These are phyloP conservation scores for Naegleria gruberi DNA, from an alignment of 208 protist genomes.

Conservation along the genomic window DNA sequence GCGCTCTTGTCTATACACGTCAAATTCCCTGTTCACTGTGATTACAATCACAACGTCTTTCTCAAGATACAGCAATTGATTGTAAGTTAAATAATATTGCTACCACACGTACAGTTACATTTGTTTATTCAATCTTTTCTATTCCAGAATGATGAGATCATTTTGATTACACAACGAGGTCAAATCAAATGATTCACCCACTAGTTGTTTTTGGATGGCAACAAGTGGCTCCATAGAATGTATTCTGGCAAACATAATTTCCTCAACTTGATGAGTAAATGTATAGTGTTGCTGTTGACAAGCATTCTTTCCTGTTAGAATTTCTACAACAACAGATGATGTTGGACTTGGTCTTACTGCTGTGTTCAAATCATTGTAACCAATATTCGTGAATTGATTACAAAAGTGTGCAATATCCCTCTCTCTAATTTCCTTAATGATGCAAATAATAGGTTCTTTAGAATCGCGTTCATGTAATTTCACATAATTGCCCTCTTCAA, in stretches of 20 bases:
- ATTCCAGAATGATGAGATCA: background rate
- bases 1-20: no score
- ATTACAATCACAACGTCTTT: no score
- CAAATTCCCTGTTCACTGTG: no score
- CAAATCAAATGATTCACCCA: background rate
- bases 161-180: background rate
- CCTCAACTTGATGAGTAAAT: background rate
- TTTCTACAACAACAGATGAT: background rate
- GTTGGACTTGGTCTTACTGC: background rate
- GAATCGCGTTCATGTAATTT: background rate
- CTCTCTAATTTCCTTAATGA: background rate
- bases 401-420: background rate
- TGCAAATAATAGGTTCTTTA: background rate
- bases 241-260: background rate
- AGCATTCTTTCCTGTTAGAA: background rate
- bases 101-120: no score
- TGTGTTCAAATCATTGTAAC: no score
- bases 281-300: background rate
- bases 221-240: background rate
- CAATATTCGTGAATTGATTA: no score
- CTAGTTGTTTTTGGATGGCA: background rate
- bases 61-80: no score
- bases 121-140: no score
- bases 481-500: background rate
- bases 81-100: no score